These are phyloP conservation scores for Neophaeococcomyces mojaviensis DNA, from an alignment of 2,329 filamentous ascomycete species.

Conservation along the genomic window DNA sequence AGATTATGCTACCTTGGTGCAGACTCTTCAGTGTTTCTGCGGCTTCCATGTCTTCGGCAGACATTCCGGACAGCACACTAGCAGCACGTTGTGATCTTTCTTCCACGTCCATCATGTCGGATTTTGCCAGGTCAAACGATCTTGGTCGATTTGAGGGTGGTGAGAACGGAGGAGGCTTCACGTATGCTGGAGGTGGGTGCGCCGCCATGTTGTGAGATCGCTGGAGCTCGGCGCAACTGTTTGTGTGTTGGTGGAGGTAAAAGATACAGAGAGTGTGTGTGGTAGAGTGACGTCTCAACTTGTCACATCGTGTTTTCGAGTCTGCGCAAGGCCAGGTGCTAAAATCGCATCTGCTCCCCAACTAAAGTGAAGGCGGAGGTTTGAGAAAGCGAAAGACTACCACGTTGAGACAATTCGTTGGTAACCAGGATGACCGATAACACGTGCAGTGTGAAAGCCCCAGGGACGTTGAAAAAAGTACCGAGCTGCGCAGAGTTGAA, in stretches of 20 bases:
- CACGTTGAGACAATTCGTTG: no score
- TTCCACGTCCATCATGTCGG: conserved; percentile 32
- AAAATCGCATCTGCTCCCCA: background rate
- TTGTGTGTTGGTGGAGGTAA: no score
- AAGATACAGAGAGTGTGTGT: no score
- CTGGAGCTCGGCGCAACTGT: no score
- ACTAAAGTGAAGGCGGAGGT: background rate
- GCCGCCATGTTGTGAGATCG: conserved; percentile 11
- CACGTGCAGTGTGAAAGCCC: no score
- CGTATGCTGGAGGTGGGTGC: conserved; percentile 16
- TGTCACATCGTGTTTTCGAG: conserved; percentile 8
- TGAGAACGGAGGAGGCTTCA: conserved; percentile 19
- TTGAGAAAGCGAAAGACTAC: no score
- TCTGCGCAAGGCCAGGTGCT: background rate
- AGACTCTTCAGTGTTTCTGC: conserved; percentile 70
- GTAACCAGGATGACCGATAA: no score
- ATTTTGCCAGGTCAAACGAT: conserved; percentile 15
- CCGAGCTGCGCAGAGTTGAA: no score
- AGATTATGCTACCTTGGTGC: conserved; percentile 52
- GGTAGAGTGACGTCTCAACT: background rate
- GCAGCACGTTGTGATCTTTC: conserved; percentile 37
- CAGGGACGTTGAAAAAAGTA: no score
- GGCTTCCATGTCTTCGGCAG: conserved; percentile 47
- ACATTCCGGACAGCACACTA: conserved; percentile 37
- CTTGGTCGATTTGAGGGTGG: conserved; percentile 16